A percentile compares a stretch with the other conserved stretches of the same genome.
These are phyloP conservation scores for Aspergillus wentii DNA, from an alignment of 495 filamentous ascomycete species.

Conservation along the genomic window DNA sequence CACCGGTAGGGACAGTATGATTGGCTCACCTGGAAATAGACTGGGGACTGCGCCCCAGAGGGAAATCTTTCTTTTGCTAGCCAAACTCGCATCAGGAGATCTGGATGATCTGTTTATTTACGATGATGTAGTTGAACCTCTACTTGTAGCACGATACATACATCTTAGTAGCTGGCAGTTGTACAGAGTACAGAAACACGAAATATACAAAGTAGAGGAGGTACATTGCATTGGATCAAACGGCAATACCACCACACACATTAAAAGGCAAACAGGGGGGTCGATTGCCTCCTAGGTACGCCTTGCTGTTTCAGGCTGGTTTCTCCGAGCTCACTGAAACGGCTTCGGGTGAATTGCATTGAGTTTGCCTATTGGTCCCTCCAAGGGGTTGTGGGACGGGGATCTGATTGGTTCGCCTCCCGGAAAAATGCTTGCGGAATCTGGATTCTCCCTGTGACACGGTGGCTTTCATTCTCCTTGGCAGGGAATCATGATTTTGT, in stretches of 20 bases:
- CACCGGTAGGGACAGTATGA: not conserved
- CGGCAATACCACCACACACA: slow-evolving; percentile 6
- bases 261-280: no score
- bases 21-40: slow-evolving; percentile 1
- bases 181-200: not conserved
- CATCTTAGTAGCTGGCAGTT: no score
- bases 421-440: no score
- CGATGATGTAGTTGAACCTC: not conserved
- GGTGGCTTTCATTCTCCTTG: no score
- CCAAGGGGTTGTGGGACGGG: not conserved
- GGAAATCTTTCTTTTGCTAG: not conserved
- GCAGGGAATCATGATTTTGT: no score
- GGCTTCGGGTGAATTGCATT: slow-evolving; percentile 1
- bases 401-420: not conserved
- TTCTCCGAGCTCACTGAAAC: slow-evolving; percentile 8
- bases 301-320: slow-evolving; percentile 9
- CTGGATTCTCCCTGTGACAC: no score
- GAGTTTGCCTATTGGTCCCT: no score
- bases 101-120: not conserved
- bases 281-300: no score
- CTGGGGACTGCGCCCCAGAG: slow-evolving; percentile 4
- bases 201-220: not conserved
- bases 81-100: not conserved
- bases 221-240: no score
- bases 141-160: no score